Conservation (phyloP, 2,329 filamentous ascomycete genomes). For the Botrytis sinoallii region DNA sequence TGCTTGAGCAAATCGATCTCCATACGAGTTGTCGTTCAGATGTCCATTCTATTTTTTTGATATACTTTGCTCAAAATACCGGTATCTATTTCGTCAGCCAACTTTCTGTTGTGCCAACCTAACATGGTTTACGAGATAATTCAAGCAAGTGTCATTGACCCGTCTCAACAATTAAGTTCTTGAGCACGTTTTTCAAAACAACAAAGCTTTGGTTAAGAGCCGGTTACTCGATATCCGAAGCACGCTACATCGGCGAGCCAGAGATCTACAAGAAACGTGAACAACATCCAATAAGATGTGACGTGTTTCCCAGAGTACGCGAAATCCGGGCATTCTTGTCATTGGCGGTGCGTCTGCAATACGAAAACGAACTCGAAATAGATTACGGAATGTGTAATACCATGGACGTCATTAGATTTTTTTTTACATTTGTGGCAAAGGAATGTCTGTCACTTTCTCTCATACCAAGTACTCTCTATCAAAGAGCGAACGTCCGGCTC, state of each 20-base stretch:
- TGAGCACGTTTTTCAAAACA: not conserved
- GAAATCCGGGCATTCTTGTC: not conserved
- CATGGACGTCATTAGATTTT: not conserved
- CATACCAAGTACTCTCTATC: not conserved
- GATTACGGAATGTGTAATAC: not conserved
- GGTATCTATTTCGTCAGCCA: not conserved
- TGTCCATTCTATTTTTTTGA: not conserved
- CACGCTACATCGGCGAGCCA: not conserved
- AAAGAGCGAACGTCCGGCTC: conserved; percentile 7
- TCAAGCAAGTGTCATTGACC: conserved; percentile 8
- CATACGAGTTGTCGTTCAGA: not conserved
- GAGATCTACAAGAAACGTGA: not conserved
- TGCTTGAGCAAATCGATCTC: not conserved
- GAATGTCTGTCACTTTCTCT: not conserved
- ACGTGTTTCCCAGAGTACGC: not conserved
- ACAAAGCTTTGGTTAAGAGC: not conserved
- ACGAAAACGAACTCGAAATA: conserved; percentile 14
- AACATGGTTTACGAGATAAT: not conserved
- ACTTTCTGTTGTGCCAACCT: not conserved
- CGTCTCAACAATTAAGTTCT: not conserved
- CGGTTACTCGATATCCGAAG: conserved; percentile 7
- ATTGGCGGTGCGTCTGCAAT: conserved; percentile 1
- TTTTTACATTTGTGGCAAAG: not conserved
- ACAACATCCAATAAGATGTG: not conserved
- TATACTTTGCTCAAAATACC: not conserved